phyloP scores from a whole-genome alignment of 2,329 filamentous ascomycete species.

The Aspergillus proliferans region DNA sequence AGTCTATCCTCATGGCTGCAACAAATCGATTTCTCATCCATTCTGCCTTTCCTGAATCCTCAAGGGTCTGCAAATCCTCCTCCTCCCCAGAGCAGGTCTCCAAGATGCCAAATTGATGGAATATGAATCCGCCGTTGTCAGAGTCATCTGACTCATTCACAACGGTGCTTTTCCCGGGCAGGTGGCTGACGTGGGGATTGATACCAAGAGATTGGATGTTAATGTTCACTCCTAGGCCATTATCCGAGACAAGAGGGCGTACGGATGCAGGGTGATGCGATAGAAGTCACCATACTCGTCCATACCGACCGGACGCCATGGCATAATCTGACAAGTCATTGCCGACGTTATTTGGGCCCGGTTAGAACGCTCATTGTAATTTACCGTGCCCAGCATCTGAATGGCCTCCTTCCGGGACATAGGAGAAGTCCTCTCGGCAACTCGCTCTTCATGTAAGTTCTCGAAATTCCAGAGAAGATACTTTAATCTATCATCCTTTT shows the following conservation, averaged over 20 bases:
- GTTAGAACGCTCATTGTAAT: background rate
- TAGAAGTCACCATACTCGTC: background rate
- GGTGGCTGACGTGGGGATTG: background rate
- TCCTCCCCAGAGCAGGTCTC: background rate
- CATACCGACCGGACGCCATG: background rate
- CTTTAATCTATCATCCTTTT: background rate
- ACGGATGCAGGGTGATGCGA: background rate
- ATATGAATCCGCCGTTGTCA: background rate
- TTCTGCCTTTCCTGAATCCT: background rate
- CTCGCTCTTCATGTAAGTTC: background rate
- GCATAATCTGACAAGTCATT: background rate
- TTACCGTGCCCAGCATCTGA: background rate
- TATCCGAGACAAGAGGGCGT: background rate
- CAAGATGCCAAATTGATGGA: background rate
- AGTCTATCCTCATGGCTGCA: background rate
- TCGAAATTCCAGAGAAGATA: background rate
- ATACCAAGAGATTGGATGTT: background rate
- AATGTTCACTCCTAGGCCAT: background rate
- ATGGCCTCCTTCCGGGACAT: background rate
- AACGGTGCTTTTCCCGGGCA: background rate
- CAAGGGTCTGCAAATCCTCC: background rate
- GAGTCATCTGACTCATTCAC: background rate
- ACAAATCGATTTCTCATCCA: background rate
- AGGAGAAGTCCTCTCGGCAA: background rate
- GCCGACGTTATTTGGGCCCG: background rate